A percentile compares a stretch with the other conserved stretches of the same genome.
These are phyloP conservation scores for Pisolithus thermaeus DNA, from an alignment of 1,284 basidiomycete genomes.

Conservation along the genomic window DNA sequence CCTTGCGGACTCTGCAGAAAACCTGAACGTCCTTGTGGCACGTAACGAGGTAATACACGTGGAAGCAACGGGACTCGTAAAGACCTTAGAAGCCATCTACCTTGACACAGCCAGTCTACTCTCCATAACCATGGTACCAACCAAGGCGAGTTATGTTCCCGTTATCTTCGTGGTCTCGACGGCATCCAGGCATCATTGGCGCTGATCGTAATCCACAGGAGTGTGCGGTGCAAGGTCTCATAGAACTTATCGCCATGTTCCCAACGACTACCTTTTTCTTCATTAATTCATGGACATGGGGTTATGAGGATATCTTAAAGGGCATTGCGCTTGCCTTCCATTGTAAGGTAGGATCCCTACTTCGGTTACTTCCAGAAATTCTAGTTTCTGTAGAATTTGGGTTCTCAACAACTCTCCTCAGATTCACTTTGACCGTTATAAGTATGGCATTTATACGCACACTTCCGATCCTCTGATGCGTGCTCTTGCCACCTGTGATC, in stretches of 20 bases:
- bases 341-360: constrained; percentile 39
- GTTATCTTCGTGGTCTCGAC: background rate
- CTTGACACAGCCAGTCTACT: constrained; percentile 78
- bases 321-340: constrained; percentile 62
- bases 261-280: constrained; percentile 73
- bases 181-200: too few relatives aligned
- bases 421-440: constrained; percentile 91
- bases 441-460: constrained; percentile 59
- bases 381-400: background rate
- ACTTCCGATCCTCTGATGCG: constrained; percentile 61
- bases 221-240: constrained; percentile 59
- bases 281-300: constrained; percentile 91
- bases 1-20: constrained; percentile 33
- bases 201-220: constrained; percentile 36
- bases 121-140: constrained; percentile 56
- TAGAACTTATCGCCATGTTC: constrained; percentile 64
- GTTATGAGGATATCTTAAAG: constrained; percentile 83
- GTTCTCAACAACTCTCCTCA: constrained; percentile 25
- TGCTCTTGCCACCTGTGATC: constrained; percentile 59
- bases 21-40: constrained; percentile 23
- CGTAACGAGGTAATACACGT: constrained; percentile 20
- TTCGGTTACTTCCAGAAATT: too few relatives aligned
- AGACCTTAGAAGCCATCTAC: constrained; percentile 75
- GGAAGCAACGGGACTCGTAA: constrained; percentile 19
- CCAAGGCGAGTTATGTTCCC: constrained; percentile 50